A percentile compares a stretch with the other conserved stretches of the same genome.
Conservation (phyloP, 1,139 yeast genomes). For the Scheffersomyces lignicola region DNA sequence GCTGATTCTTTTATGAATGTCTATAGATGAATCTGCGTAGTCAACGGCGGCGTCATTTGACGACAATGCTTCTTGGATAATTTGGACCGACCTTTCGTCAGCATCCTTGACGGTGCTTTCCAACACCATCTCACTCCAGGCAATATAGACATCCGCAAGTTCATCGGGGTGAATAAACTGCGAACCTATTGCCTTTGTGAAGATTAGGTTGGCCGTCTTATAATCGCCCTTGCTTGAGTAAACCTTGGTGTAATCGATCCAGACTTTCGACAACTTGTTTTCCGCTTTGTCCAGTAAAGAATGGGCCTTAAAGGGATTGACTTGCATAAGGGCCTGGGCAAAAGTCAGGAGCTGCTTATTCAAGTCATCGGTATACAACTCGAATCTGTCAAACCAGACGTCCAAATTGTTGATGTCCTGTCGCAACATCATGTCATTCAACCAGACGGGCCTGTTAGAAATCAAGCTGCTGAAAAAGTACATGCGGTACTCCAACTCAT, state of each 20-base stretch:
- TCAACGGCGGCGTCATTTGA: slow-evolving; percentile 24
- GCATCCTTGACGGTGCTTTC: slow-evolving; percentile 45
- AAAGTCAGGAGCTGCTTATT: slow-evolving; percentile 54
- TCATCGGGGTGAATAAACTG: slow-evolving; percentile 67
- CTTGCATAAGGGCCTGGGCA: slow-evolving; percentile 64
- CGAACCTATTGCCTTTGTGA: slow-evolving; percentile 67
- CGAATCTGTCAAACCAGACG: slow-evolving; percentile 67
- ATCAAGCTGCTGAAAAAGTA: slow-evolving; percentile 56
- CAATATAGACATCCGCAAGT: slow-evolving; percentile 63
- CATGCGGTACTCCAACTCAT: slow-evolving; percentile 38
- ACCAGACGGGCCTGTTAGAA: slow-evolving; percentile 51
- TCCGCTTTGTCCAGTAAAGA: slow-evolving; percentile 22
- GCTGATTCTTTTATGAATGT: slow-evolving; percentile 61
- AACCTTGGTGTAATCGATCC: slow-evolving; percentile 69
- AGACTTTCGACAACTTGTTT: slow-evolving; percentile 50
- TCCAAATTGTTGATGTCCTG: slow-evolving; percentile 62
- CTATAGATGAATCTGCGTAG: slow-evolving; percentile 42
- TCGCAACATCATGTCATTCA: slow-evolving; percentile 67
- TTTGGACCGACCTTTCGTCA: slow-evolving; percentile 47
- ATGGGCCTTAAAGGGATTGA: slow-evolving; percentile 60
- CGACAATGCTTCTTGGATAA: slow-evolving; percentile 52
- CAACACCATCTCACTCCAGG: slow-evolving; percentile 72
- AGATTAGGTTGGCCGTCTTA: slow-evolving; percentile 62
- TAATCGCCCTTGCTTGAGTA: slow-evolving; percentile 59
- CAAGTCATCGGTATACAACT: slow-evolving; percentile 33